Evolutionary conservation across 257 asterid genomes (phyloP).

Genomic region (Sherardia arvensis): DNA sequence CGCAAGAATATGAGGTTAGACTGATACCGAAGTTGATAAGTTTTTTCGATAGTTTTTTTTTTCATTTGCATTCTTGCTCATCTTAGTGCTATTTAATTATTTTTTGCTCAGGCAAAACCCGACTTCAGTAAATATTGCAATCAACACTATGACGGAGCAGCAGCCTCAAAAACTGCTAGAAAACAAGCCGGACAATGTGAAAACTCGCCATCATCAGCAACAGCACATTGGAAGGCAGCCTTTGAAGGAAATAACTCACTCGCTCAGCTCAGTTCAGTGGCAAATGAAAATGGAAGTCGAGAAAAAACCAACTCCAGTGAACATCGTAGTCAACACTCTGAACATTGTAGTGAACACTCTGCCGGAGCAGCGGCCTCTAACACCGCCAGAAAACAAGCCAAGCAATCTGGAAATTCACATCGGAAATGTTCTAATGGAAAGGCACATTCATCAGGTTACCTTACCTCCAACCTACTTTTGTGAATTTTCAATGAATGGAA

Average conservation of each 20-base stretch:
- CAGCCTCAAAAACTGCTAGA: conserved; percentile 10
- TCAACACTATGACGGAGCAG: conserved; percentile 8
- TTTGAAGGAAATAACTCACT: conserved; percentile 10
- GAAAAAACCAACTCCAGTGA: not conserved
- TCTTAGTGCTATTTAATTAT: conserved; percentile 5
- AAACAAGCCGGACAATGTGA: not conserved
- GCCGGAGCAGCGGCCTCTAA: too few relatives aligned
- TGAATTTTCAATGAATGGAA: too few relatives aligned
- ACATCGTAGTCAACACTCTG: not conserved
- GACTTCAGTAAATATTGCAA: conserved; percentile 11
- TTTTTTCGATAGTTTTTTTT: not conserved
- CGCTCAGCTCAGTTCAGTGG: too few relatives aligned
- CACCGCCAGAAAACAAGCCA: too few relatives aligned
- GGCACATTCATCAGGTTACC: too few relatives aligned
- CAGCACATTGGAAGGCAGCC: conserved; percentile 19
- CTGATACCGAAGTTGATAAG: conserved; percentile 25
- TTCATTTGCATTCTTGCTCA: not conserved
- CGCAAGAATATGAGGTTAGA: conserved; percentile 28
- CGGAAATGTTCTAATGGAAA: too few relatives aligned
- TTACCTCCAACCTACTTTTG: not conserved
- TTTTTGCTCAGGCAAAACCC: conserved; percentile 19
- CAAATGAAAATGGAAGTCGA: not conserved
- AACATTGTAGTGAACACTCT: too few relatives aligned
- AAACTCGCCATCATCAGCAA: not conserved
- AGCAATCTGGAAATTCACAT: not conserved